Percentiles rank a stretch among this genome's conserved stretches.
phyloP scores from a whole-genome alignment of 2,329 filamentous ascomycete species.

The Didymella keratinophila region DNA sequence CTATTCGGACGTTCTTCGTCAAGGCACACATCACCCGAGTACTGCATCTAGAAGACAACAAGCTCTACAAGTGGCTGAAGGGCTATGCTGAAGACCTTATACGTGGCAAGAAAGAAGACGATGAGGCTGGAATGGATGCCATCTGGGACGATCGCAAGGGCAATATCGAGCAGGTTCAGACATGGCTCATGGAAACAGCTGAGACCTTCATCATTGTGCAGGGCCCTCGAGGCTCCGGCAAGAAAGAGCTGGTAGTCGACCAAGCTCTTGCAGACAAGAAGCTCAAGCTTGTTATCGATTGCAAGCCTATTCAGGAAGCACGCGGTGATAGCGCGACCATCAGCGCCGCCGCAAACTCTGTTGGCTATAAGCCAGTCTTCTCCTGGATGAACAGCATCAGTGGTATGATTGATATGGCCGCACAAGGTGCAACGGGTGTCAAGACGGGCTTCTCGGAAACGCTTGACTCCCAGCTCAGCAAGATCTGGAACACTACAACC shows the following conservation, averaged over 20 bases:
- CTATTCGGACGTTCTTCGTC: slow-evolving; percentile 92
- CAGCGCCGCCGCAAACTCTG: slow-evolving; percentile 77
- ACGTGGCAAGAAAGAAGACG: slow-evolving; percentile 63
- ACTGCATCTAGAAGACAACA: slow-evolving; percentile 76
- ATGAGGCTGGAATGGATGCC: slow-evolving; percentile 75
- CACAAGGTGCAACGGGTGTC: slow-evolving; percentile 91
- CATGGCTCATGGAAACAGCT: slow-evolving; percentile 85
- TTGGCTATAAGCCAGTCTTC: slow-evolving; percentile 92
- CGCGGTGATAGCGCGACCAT: slow-evolving; percentile 88
- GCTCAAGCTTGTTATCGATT: slow-evolving; percentile 86
- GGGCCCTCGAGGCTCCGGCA: slow-evolving; percentile 89
- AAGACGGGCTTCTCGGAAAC: slow-evolving; percentile 96
- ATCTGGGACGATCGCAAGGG: slow-evolving; percentile 88
- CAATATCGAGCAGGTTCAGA: slow-evolving; percentile 81
- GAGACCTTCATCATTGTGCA: slow-evolving; percentile 95
- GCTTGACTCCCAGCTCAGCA: slow-evolving; percentile 84
- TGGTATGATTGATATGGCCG: slow-evolving; percentile 89
- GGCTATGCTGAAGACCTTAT: slow-evolving; percentile 73
- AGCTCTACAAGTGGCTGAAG: slow-evolving; percentile 81
- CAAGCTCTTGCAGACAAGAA: slow-evolving; percentile 79
- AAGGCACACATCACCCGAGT: slow-evolving; percentile 83
- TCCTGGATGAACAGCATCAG: slow-evolving; percentile 96
- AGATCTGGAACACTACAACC: slow-evolving; percentile 86
- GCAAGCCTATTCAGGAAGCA: slow-evolving; percentile 90
- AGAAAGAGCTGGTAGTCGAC: slow-evolving; percentile 85